Evolutionary conservation across 306 rosid species (phyloP).

Genomic region (Pyrus betulifolia): DNA sequence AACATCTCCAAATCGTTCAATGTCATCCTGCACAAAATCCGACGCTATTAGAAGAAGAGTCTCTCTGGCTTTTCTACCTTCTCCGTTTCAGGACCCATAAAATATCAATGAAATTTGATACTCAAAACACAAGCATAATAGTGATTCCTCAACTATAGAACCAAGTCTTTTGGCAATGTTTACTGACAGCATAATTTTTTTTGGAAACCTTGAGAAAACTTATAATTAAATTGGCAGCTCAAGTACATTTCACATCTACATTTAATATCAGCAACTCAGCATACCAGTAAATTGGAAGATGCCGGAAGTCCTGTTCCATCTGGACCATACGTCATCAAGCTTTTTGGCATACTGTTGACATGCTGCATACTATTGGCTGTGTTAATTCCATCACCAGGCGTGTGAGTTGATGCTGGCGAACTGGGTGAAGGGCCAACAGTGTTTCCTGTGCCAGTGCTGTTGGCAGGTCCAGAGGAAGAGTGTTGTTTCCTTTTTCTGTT

Average conservation of each 20-base stretch:
- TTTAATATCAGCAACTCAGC: constrained; percentile 10
- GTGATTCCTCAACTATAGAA: background rate
- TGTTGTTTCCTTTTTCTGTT: constrained; percentile 89
- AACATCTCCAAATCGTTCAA: constrained; percentile 85
- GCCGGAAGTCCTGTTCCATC: constrained; percentile 78
- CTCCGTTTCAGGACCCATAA: background rate
- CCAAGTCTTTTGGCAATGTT: background rate
- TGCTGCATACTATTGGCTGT: constrained; percentile 67
- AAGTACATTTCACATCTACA: background rate
- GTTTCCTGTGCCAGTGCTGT: constrained; percentile 90
- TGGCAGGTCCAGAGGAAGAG: constrained; percentile 87
- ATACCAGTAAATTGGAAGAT: constrained; percentile 88
- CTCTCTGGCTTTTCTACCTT: background rate
- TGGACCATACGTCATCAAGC: constrained; percentile 61
- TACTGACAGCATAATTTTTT: background rate
- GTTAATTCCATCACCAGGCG: constrained; percentile 81
- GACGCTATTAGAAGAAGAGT: constrained; percentile 2
- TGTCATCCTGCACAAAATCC: constrained; percentile 62
- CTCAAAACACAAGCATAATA: background rate
- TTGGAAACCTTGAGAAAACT: background rate
- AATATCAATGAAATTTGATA: background rate
- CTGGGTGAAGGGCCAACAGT: constrained; percentile 78
- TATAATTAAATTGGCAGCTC: background rate
- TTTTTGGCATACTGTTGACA: constrained; percentile 59
- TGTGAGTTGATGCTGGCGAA: constrained; percentile 87